phyloP scores from a whole-genome alignment of 2,329 filamentous ascomycete species.

The Fusarium penzigii region DNA sequence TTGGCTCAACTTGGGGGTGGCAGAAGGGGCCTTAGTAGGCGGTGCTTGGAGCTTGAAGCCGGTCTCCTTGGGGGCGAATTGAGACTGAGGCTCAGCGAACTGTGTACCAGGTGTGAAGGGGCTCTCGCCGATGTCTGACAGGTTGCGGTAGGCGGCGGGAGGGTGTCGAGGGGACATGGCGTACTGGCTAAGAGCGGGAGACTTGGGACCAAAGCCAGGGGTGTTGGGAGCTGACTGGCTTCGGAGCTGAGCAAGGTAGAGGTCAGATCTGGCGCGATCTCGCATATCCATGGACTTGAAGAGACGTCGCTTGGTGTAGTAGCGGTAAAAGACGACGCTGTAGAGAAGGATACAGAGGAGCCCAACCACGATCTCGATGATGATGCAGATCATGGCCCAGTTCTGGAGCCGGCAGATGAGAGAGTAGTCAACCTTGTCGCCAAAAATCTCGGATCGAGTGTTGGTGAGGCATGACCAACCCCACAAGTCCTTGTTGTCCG shows the following conservation, averaged over 20 bases:
- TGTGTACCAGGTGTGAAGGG: constrained; percentile 57
- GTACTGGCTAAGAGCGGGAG: constrained; percentile 49
- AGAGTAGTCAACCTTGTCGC: constrained; percentile 80
- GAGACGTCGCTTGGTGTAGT: constrained; percentile 94
- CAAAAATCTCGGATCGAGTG: constrained; percentile 73
- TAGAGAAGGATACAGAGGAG: constrained; percentile 90
- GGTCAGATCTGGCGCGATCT: constrained; percentile 89
- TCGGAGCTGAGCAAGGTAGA: constrained; percentile 86
- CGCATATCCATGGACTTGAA: constrained; percentile 96
- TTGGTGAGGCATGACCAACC: constrained; percentile 97
- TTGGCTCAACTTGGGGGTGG: constrained; percentile 70
- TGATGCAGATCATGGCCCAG: constrained; percentile 93
- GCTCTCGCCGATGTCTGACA: constrained; percentile 47
- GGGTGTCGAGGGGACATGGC: constrained; percentile 64
- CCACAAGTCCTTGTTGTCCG: constrained; percentile 86
- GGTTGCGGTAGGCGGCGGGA: constrained; percentile 55
- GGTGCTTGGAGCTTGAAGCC: constrained; percentile 88
- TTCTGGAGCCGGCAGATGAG: constrained; percentile 91
- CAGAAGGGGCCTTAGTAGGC: constrained; percentile 73
- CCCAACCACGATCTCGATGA: constrained; percentile 95
- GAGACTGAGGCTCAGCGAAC: constrained; percentile 63
- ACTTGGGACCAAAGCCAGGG: constrained; percentile 78
- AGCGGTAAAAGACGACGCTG: constrained; percentile 93
- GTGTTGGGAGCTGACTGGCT: constrained; percentile 93
- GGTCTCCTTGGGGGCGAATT: constrained; percentile 55